Conservation (phyloP, 2,329 filamentous ascomycete genomes). For the Verticillium zaregamsianum region DNA sequence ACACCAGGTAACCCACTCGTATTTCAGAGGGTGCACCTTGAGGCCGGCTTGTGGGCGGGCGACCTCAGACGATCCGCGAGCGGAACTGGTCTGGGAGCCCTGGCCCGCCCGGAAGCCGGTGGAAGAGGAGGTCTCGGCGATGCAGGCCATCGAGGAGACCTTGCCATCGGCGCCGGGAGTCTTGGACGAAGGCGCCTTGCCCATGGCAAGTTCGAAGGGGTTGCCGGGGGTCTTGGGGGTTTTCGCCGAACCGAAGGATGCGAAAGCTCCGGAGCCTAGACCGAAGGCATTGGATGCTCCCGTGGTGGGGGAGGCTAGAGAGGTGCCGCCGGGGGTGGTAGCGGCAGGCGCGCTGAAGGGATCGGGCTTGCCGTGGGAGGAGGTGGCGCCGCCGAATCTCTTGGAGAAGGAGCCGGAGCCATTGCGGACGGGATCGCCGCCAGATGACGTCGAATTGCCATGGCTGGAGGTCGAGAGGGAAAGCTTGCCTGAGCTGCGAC, state of each 20-base stretch:
- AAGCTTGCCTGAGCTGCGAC: conserved; percentile 75
- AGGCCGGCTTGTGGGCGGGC: conserved; percentile 27
- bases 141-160: conserved; percentile 38
- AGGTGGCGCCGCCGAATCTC: conserved; percentile 69
- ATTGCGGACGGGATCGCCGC: conserved; percentile 58
- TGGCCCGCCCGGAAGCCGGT: conserved; percentile 3
- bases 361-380: conserved; percentile 72
- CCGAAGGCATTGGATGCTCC: conserved; percentile 86
- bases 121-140: conserved; percentile 58
- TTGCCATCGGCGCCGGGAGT: conserved; percentile 37
- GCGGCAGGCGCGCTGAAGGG: conserved; percentile 66
- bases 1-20: conserved; percentile 96
- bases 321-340: conserved; percentile 64
- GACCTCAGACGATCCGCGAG: conserved; percentile 13
- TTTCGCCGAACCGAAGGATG: conserved; percentile 85
- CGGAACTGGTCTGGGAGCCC: conserved; percentile 11
- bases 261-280: conserved; percentile 90
- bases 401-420: conserved; percentile 58
- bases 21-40: conserved; percentile 51
- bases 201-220: conserved; percentile 71
- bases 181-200: conserved; percentile 24
- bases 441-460: conserved; percentile 45
- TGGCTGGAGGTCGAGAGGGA: conserved; percentile 74
- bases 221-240: conserved; percentile 82
- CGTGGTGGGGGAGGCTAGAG: conserved; percentile 70